Percentiles rank a stretch among this genome's conserved stretches.
Conservation (phyloP, 2,329 filamentous ascomycete species). For the Truncatella angustata region DNA sequence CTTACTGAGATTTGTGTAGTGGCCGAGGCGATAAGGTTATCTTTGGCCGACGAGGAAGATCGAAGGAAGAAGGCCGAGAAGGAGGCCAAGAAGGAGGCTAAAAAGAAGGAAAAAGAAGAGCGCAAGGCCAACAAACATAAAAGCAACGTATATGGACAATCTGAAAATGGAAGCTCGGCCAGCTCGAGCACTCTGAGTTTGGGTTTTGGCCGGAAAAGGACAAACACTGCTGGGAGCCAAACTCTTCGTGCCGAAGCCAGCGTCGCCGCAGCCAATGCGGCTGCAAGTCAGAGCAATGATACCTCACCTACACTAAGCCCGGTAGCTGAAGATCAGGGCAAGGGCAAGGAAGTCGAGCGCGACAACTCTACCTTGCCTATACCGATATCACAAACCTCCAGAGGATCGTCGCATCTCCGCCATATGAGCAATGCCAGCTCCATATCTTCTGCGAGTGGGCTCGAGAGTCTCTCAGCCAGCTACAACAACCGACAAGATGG, state of each 20-base stretch:
- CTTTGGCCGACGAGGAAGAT: slow-evolving; percentile 90
- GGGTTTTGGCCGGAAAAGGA: slow-evolving; percentile 55
- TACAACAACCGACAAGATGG: slow-evolving; percentile 38
- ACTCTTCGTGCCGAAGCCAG: slow-evolving; percentile 53
- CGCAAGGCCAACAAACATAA: slow-evolving; percentile 73
- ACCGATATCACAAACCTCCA: slow-evolving; percentile 44
- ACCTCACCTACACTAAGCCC: slow-evolving; percentile 18
- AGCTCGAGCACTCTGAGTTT: slow-evolving; percentile 62
- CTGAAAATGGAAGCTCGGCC: slow-evolving; percentile 40
- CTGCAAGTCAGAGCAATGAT: slow-evolving; percentile 29
- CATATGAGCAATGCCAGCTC: slow-evolving; percentile 88
- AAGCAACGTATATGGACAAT: slow-evolving; percentile 34
- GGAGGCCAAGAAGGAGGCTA: slow-evolving; percentile 78
- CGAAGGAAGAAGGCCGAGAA: slow-evolving; percentile 84
- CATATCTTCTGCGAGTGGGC: slow-evolving; percentile 71
- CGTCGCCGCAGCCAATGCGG: slow-evolving; percentile 41
- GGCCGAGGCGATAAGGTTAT: slow-evolving; percentile 90
- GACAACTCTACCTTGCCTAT: slow-evolving; percentile 40
- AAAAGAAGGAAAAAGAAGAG: slow-evolving; percentile 80
- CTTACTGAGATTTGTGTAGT: too few species aligned
- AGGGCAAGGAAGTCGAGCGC: slow-evolving; percentile 71
- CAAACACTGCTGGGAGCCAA: slow-evolving; percentile 56
- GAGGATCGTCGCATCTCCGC: slow-evolving; percentile 69
- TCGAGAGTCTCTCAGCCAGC: slow-evolving; percentile 62
- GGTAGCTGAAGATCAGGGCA: slow-evolving; percentile 42